phyloP scores from a whole-genome alignment of 2,329 filamentous ascomycete genomes.

The Zymoseptoria ardabiliae region DNA sequence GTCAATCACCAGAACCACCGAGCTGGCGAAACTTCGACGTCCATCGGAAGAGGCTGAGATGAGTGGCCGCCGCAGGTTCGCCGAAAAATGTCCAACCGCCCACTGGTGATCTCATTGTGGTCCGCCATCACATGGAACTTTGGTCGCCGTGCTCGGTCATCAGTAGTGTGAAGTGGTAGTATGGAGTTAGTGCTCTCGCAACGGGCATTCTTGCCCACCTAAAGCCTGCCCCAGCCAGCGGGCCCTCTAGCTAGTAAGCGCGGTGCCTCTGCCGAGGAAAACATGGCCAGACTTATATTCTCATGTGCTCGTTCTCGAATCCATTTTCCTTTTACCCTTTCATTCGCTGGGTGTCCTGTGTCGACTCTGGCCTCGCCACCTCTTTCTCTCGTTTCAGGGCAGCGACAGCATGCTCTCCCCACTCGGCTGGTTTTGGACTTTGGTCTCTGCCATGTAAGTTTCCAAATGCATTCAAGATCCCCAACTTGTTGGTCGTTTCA shows the following conservation, averaged over 20 bases:
- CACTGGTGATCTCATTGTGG: slow-evolving; percentile 10
- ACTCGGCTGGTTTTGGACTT: slow-evolving; percentile 26
- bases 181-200: background rate
- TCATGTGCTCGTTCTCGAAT: slow-evolving; percentile 19
- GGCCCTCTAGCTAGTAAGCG: slow-evolving; percentile 24
- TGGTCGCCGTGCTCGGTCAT: background rate
- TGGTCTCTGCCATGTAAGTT: slow-evolving; percentile 29
- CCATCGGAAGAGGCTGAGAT: background rate
- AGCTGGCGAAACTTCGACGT: background rate
- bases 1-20: background rate
- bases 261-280: slow-evolving; percentile 27
- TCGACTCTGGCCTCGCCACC: slow-evolving; percentile 22
- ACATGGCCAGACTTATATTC: slow-evolving; percentile 26
- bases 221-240: slow-evolving; percentile 16
- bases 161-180: background rate
- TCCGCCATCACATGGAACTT: background rate
- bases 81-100: background rate
- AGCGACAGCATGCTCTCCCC: slow-evolving; percentile 26
- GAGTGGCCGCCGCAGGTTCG: background rate
- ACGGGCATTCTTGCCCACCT: slow-evolving; percentile 6
- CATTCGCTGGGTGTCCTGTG: slow-evolving; percentile 20
- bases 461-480: background rate
- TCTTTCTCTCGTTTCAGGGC: slow-evolving; percentile 26
- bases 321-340: slow-evolving; percentile 19
- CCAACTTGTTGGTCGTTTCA: background rate